Evolutionary conservation across 1,139 yeast genomes (phyloP), one percentile per base, ranked within the genome.

Genomic region (Debaryomyces udenii): DNA sequence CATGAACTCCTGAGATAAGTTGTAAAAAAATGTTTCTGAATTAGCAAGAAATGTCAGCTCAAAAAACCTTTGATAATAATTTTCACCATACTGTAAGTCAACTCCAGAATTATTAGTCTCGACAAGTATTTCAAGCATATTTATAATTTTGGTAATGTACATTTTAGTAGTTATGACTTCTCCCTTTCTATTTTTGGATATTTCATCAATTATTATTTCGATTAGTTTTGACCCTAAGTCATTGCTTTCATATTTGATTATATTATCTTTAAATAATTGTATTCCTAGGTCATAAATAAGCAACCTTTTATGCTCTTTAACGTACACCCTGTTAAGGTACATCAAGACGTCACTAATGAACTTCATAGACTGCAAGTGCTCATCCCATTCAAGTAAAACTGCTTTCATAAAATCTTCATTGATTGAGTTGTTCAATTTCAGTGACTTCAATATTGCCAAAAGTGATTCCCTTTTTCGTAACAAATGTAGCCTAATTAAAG

Each of bases 311-410:
- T 80, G 79, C 48, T 86, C 95, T 47, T 80, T 81, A 22, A 91
- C 87, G 52, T 86, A 89, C 0, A 89, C 96, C 33, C 96, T 76
- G 58, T 93, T 70, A 76, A 93, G 66, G 57, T 93, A 93, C 87
- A 90, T 84, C 61, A 90, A 66, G 3, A 93, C 86, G 59, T 93
- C 97, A 50, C 94, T 80, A 31, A 91, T 78, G 71, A 87, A 81
- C 49, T 86, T 75, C 84, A 90, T 85, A 37, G 88, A 77, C 36
- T 83, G 73, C 31, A 83, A 65, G 59, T 87, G 94, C 38, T 84
- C 88, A 34, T 78, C 74, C 98, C 98, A 93, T 39, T 76, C 79
- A 15, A 53, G 53, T 22, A 78, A 66, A 3, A 85, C 63, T 6
- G 62, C 60, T 31, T 67, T 68, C 50, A 88, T 61, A 39, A 82